These are phyloP conservation scores for Populus alba DNA, from an alignment of 345 rosid genomes.

Conservation along the genomic window DNA sequence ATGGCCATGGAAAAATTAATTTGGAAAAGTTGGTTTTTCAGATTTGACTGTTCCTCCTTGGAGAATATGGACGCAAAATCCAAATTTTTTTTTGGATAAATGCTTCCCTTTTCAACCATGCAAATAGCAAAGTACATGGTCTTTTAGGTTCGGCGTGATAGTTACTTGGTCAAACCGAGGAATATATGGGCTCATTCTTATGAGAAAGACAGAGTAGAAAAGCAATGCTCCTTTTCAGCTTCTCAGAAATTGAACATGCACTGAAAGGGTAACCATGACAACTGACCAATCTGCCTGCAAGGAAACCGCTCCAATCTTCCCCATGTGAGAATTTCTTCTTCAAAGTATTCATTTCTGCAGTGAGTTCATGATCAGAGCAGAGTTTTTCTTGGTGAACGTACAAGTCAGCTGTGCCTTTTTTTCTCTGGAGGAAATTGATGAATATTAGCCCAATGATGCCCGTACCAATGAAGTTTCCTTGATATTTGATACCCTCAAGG, in stretches of 20 bases:
- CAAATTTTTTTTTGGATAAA: neutral
- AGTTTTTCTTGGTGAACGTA: too few relatives aligned
- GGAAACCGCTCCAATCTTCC: neutral
- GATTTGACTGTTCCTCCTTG: too few relatives aligned
- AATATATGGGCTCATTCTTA: neutral
- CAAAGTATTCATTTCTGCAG: neutral
- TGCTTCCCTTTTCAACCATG: neutral
- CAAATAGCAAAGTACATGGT: neutral
- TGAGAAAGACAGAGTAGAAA: neutral
- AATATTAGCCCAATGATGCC: too few relatives aligned
- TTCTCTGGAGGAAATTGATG: too few relatives aligned
- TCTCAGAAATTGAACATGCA: neutral
- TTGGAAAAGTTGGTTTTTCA: too few relatives aligned
- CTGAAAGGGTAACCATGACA: neutral
- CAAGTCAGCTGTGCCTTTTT: too few relatives aligned
- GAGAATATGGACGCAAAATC: neutral
- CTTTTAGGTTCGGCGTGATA: neutral
- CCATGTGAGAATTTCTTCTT: neutral
- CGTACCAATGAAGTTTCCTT: neutral
- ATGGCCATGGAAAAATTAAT: too few relatives aligned
- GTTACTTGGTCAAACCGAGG: neutral
- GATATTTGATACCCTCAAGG: neutral
- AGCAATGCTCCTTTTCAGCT: neutral
- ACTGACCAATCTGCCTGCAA: neutral
- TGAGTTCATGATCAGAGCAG: too few relatives aligned